Base-by-base conservation (phyloP, 73 alveolate species). In the Stentor coeruleus region DNA sequence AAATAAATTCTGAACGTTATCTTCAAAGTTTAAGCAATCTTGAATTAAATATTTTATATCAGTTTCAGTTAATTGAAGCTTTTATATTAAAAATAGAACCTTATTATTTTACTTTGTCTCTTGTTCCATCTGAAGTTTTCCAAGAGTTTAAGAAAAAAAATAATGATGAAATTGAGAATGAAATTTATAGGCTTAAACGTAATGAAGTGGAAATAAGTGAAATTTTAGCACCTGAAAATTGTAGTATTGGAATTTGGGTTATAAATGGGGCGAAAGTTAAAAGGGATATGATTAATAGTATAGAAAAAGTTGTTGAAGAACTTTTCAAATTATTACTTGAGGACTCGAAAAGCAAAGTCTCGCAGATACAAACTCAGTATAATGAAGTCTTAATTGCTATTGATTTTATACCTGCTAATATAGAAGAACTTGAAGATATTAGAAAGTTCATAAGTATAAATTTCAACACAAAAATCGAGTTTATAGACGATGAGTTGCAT, bases 401-500 rank as follows among this genome's bases (percentile, higher is more conserved):
- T 0, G 59, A 77, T 37, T 73, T 82, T 59, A 88, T 82, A 30
- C 94, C 94, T 1, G 83, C 41, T 30, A 81, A 88, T 81, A 76
- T 88, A 28, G 94, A 88, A 72, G 94, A 88, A 76, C 88, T 88
- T 20, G 86, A 87, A 36, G 93, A 84, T 35, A 55, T 87, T 36
- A 88, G 86, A 38, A 85, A 81, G 58, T 92, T 87, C 86, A 75
- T 91, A 4, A 88, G 84, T 28, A 87, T 84, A 11, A 38, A 79
- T n/a, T 88, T 92, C 35, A 86, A 87, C 55, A 81, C 89, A 60
- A 93, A 87, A 75, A 72, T 90, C 77, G 85, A 60, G 30, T 83
- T 79, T 11, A 38, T 92, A 39, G 80, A 88, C 74, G 75, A 82
- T 59, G 83, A 82, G 35, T 84, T 92, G 28, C 82, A 90, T 30